These are phyloP conservation scores for Oryza brachyantha DNA, from an alignment of 176 grass and related monocot genomes.

Conservation along the genomic window DNA sequence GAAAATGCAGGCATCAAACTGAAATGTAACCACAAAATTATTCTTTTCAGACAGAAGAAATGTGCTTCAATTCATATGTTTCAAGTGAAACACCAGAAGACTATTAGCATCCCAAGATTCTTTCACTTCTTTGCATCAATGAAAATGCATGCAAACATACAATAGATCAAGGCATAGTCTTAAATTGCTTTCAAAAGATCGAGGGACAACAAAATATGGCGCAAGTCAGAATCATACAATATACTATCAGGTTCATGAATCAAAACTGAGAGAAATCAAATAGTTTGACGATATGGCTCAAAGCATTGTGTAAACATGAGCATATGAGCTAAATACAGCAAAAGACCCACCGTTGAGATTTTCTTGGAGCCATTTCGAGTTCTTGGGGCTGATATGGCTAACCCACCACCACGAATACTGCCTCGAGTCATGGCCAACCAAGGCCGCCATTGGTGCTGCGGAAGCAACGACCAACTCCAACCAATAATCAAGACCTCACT, in stretches of 20 bases:
- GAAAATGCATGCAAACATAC: not conserved
- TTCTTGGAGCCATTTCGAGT: conserved; percentile 96
- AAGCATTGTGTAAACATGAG: not conserved
- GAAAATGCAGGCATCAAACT: not conserved
- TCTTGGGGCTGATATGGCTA: conserved; percentile 88
- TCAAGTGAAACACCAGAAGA: not conserved
- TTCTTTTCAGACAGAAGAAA: not conserved
- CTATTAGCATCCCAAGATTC: not conserved
- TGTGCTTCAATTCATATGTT: not conserved
- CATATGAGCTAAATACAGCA: conserved; percentile 14
- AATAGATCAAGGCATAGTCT: not conserved
- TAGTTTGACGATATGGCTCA: not conserved
- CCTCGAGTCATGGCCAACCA: conserved; percentile 41
- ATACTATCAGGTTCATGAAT: not conserved
- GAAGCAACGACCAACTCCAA: not conserved
- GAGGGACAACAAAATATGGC: not conserved
- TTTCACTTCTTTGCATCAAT: not conserved
- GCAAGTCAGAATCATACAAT: not conserved
- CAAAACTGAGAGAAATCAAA: not conserved
- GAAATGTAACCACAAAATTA: conserved; percentile 1
- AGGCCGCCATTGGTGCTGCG: conserved; percentile 45
- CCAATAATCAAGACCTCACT: conserved; percentile 16
- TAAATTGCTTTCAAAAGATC: not conserved
- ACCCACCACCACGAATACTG: conserved; percentile 78
- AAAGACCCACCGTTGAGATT: conserved; percentile 64